Percentiles rank a stretch among this genome's conserved stretches.
phyloP scores from a whole-genome alignment of 2,329 filamentous ascomycete species.

The Cordyceps javanica region DNA sequence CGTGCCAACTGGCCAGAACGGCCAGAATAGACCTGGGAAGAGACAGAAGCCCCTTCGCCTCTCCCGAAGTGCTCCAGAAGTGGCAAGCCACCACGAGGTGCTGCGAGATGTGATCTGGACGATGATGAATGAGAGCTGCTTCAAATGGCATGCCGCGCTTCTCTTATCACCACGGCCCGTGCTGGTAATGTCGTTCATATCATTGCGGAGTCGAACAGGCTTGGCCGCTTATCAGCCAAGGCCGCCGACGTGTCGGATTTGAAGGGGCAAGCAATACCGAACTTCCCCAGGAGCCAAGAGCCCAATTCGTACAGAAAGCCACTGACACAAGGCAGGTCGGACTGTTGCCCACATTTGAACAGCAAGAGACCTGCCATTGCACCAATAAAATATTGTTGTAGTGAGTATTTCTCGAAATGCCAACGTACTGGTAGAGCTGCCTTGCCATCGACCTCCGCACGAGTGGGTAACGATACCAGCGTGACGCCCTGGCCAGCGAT shows the following conservation, averaged over 20 bases:
- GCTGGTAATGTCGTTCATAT: background rate
- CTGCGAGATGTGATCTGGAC: constrained; percentile 6
- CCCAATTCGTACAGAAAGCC: background rate
- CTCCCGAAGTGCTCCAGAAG: background rate
- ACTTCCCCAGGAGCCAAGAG: constrained; percentile 1
- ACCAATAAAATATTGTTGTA: background rate
- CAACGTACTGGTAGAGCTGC: background rate
- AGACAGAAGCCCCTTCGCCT: background rate
- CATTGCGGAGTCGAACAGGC: background rate
- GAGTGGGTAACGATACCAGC: background rate
- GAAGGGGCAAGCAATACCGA: background rate
- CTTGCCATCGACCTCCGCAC: background rate
- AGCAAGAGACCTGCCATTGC: background rate
- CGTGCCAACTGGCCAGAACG: background rate
- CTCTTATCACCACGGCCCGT: background rate
- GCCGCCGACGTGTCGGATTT: background rate
- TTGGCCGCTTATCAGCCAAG: constrained; percentile 3
- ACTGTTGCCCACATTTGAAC: no score
- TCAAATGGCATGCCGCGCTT: background rate
- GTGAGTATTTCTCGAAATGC: background rate
- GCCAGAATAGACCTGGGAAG: background rate
- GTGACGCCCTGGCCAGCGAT: background rate
- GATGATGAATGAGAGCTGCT: background rate
- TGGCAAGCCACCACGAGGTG: constrained; percentile 5
- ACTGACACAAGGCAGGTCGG: background rate